phyloP scores from a whole-genome alignment of 257 asterid species.

The Jaltomata sinuosa region DNA sequence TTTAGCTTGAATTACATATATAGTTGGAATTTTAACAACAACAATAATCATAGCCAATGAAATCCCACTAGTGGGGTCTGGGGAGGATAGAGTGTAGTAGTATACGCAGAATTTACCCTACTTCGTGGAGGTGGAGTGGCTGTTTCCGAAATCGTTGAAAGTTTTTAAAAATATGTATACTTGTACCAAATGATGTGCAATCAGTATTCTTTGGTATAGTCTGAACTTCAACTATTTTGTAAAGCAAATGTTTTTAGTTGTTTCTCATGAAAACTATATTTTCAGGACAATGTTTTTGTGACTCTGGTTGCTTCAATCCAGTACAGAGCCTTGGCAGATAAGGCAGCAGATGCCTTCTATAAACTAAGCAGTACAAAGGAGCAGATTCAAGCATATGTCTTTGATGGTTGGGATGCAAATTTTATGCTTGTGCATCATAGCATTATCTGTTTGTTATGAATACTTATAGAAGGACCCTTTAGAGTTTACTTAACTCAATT shows the following conservation, averaged over 20 bases:
- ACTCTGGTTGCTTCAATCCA: constrained; percentile 22
- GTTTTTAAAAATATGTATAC: no score
- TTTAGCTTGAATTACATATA: neutral
- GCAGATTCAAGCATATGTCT: constrained; percentile 23
- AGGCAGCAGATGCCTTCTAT: constrained; percentile 22
- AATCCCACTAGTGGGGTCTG: neutral
- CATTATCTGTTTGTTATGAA: neutral
- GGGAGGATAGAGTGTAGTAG: neutral
- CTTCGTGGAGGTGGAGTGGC: no score
- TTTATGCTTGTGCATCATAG: neutral
- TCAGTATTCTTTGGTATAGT: neutral
- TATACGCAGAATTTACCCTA: no score
- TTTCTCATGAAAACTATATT: neutral
- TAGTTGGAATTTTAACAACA: no score
- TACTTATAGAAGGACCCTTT: no score
- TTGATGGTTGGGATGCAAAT: constrained; percentile 14
- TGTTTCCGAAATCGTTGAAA: no score
- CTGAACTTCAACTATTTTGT: neutral
- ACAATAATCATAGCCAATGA: neutral
- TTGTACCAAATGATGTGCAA: neutral
- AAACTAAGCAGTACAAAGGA: constrained; percentile 17
- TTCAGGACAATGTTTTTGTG: constrained; percentile 27
- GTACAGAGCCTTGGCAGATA: constrained; percentile 17
- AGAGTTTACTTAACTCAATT: neutral
- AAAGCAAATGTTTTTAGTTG: neutral